Evolutionary conservation across 1,139 yeast species (phyloP).

Genomic region (Arxiozyma heterogenica): DNA sequence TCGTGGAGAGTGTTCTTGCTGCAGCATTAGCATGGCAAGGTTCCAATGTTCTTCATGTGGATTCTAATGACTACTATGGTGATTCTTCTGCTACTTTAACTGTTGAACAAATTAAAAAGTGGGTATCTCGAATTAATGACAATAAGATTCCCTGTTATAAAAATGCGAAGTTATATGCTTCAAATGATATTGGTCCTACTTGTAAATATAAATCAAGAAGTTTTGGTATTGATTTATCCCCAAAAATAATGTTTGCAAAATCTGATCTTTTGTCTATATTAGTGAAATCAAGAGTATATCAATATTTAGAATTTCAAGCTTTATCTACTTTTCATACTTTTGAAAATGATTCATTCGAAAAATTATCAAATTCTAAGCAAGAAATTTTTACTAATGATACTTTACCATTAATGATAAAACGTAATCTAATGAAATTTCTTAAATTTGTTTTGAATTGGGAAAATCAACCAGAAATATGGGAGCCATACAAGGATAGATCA

Average conservation of each 20-base stretch:
- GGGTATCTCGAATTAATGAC: slow-evolving; percentile 62
- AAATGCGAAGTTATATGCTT: slow-evolving; percentile 66
- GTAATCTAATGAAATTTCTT: slow-evolving; percentile 84
- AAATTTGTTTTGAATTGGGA: slow-evolving; percentile 77
- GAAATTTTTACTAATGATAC: slow-evolving; percentile 90
- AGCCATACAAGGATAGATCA: slow-evolving; percentile 46
- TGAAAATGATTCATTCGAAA: slow-evolving; percentile 83
- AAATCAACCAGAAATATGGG: slow-evolving; percentile 44
- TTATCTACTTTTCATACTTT: slow-evolving; percentile 81
- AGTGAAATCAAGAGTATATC: slow-evolving; percentile 76
- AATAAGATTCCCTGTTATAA: slow-evolving; percentile 37
- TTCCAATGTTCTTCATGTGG: slow-evolving; percentile 79
- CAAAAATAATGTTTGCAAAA: slow-evolving; percentile 79
- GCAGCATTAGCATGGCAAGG: slow-evolving; percentile 98
- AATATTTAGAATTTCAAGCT: slow-evolving; percentile 87
- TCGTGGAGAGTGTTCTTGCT: slow-evolving; percentile 79
- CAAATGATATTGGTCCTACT: slow-evolving; percentile 39
- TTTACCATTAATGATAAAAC: slow-evolving; percentile 63
- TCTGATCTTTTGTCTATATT: slow-evolving; percentile 74
- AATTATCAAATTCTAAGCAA: slow-evolving; percentile 74
- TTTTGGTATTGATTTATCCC: slow-evolving; percentile 84
- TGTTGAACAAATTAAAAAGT: slow-evolving; percentile 69
- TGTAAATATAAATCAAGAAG: slow-evolving; percentile 42
- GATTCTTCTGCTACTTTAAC: slow-evolving; percentile 80
- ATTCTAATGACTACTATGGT: slow-evolving; percentile 75